Base-by-base conservation (phyloP, 2,329 filamentous ascomycete species). In the Epichloe gansuensis region DNA sequence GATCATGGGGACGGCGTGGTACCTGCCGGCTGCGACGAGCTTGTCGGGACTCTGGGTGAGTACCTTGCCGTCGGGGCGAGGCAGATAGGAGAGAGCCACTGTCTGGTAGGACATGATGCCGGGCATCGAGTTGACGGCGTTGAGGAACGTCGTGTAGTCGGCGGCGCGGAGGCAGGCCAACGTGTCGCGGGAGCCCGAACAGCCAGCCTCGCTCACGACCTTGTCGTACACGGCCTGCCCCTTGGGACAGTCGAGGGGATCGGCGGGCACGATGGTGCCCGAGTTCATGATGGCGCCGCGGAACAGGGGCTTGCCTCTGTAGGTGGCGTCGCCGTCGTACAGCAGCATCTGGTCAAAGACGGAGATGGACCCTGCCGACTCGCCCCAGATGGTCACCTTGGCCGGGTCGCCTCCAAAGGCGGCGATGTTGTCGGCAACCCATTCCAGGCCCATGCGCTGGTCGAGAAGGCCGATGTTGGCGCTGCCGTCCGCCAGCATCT, bases 271-370 rank as follows among this genome's bases (percentile, higher is more conserved):
- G 89, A 0, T 72, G 82, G 62, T 47, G 11, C 51, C 51, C 11
- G 51, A 53, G 23, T 50, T 38, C 47, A 53, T 50, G 36, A 53
- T 53, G 27, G 51, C 51, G 17, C 41, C 51, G 11, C 51, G 51
- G 47, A 53, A 53, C 9, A 50, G 47, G 6, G 51, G 47, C 9
- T 31, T 36, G 15, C 40, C 40, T n/a, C 36, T 38, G n/a, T 38
- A 38, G 9, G 11, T 42, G 31, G 80, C 78, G 64, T 91, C 73
- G 6, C 87, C 87, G 36, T 80, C 77, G 58, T 87, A 89, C 11
- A 90, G 70, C 12, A 41, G 12, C 38, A 53, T 43, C n/a, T 43
- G 34, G 42, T 53, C 47, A 1, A 80, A 73, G 44, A 80, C 77
- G 0, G 77, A 81, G 46, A 81, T 79, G 0, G 69, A 64, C 2